Evolutionary conservation across 2,329 filamentous ascomycete genomes (phyloP).

Genomic region (Aspergillus ochraceoroseus): DNA sequence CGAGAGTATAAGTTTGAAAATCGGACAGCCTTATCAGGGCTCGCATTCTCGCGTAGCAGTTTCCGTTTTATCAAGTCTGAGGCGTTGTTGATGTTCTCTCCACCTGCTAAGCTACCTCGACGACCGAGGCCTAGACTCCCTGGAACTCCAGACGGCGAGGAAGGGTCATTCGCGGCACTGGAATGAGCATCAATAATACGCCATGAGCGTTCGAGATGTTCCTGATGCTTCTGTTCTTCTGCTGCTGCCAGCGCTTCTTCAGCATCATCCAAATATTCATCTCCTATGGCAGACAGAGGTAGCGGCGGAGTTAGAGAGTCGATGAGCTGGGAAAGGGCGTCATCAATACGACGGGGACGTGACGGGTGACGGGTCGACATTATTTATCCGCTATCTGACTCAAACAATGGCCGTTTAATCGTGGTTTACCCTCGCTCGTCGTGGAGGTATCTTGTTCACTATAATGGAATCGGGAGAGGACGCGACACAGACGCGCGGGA

Average conservation of each 20-base stretch:
- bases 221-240: constrained; percentile 37
- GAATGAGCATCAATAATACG: constrained; percentile 34
- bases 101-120: constrained; percentile 30
- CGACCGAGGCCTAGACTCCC: constrained; percentile 21
- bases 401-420: background rate
- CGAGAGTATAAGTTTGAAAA: constrained; percentile 90
- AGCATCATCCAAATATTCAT: constrained; percentile 31
- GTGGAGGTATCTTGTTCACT: background rate
- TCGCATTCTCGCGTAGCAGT: constrained; percentile 71
- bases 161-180: constrained; percentile 23
- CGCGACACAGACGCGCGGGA: constrained; percentile 1
- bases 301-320: constrained; percentile 40
- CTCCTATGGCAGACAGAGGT: constrained; percentile 27
- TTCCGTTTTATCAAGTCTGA: constrained; percentile 88
- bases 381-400: constrained; percentile 19
- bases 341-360: constrained; percentile 42
- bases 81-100: constrained; percentile 71
- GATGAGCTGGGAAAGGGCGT: constrained; percentile 43
- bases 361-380: constrained; percentile 33
- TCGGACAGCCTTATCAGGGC: constrained; percentile 67
- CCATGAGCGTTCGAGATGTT: constrained; percentile 38
- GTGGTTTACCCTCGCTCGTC: constrained; percentile 1
- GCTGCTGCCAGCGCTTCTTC: constrained; percentile 35
- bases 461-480: constrained; percentile 1
- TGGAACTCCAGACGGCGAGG: constrained; percentile 22